These are phyloP conservation scores for Diutina catenulata DNA, from an alignment of 1,139 yeast species.

Conservation along the genomic window DNA sequence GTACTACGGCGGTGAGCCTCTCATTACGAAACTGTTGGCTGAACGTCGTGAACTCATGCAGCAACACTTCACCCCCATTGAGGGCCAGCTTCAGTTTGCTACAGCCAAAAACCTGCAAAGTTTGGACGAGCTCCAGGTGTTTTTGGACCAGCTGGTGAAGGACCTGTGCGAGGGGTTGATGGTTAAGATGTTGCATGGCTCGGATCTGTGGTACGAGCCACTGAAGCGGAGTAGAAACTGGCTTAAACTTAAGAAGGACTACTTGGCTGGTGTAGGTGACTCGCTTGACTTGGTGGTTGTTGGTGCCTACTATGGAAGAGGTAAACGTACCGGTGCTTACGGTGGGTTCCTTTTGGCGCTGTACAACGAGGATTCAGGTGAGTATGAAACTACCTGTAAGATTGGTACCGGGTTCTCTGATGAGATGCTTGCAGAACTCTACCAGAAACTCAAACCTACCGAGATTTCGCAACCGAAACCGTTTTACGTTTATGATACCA, in stretches of 20 bases:
- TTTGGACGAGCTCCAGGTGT: slow-evolving; percentile 70
- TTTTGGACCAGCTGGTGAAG: slow-evolving; percentile 79
- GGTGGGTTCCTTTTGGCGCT: slow-evolving; percentile 92
- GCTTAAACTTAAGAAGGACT: slow-evolving; percentile 92
- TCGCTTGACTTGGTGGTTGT: slow-evolving; percentile 86
- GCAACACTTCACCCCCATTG: slow-evolving; percentile 45
- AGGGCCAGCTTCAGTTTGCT: slow-evolving; percentile 79
- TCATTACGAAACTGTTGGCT: slow-evolving; percentile 54
- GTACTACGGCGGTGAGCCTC: slow-evolving; percentile 57
- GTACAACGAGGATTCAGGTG: slow-evolving; percentile 82
- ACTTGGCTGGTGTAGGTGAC: slow-evolving; percentile 89
- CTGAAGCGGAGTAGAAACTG: slow-evolving; percentile 91
- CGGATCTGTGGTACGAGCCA: slow-evolving; percentile 82
- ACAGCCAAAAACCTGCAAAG: slow-evolving; percentile 61
- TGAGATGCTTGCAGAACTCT: slow-evolving; percentile 53
- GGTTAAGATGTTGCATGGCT: slow-evolving; percentile 82
- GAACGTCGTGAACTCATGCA: slow-evolving; percentile 58
- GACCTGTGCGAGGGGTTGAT: slow-evolving; percentile 93
- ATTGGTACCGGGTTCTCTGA: slow-evolving; percentile 97
- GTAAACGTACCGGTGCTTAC: slow-evolving; percentile 88
- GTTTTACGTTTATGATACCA: slow-evolving; percentile 56
- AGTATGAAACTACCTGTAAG: slow-evolving; percentile 89
- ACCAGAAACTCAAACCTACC: slow-evolving; percentile 53
- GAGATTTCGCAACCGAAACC: slow-evolving; percentile 60
- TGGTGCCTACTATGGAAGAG: slow-evolving; percentile 91